phyloP scores from a whole-genome alignment of 768 basidiomycete genomes.

The Xanthoconium stramineum region DNA sequence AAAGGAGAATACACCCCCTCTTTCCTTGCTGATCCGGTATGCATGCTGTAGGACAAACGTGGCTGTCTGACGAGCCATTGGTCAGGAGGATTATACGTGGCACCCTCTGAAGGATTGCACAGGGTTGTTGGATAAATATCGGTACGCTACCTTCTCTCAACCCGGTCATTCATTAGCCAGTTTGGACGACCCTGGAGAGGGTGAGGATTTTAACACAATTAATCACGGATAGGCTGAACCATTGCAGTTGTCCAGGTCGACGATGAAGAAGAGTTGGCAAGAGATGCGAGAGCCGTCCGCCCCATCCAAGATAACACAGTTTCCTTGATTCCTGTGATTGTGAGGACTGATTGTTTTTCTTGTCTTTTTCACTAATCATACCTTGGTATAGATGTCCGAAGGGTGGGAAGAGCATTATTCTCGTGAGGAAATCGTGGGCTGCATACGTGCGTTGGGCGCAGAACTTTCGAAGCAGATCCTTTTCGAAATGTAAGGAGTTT shows the following conservation, averaged over 20 bases:
- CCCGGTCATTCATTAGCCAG: slow-evolving; percentile 51
- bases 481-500: slow-evolving; percentile 27
- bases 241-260: slow-evolving; percentile 15
- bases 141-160: slow-evolving; percentile 67
- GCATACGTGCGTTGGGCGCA: slow-evolving; percentile 43
- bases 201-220: slow-evolving; percentile 15
- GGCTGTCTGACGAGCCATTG: slow-evolving; percentile 2
- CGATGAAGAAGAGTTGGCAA: slow-evolving; percentile 21
- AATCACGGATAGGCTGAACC: slow-evolving; percentile 1
- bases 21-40: slow-evolving; percentile 82
- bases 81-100: slow-evolving; percentile 77
- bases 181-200: slow-evolving; percentile 26
- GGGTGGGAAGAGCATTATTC: slow-evolving; percentile 31
- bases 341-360: slow-evolving; percentile 11
- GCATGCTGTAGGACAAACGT: not conserved
- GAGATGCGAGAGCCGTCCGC: slow-evolving; percentile 19
- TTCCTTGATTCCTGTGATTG: slow-evolving; percentile 26
- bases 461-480: slow-evolving; percentile 40
- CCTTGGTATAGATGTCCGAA: slow-evolving; percentile 15
- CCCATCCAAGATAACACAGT: slow-evolving; percentile 20
- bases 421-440: slow-evolving; percentile 37
- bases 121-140: slow-evolving; percentile 58
- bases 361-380: slow-evolving; percentile 5
- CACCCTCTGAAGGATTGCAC: slow-evolving; percentile 60
- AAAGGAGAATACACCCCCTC: slow-evolving; percentile 93